Percentiles rank a stretch among this genome's conserved stretches.
phyloP scores from a whole-genome alignment of 2,329 filamentous ascomycete genomes.

The Hysterium pulicare region DNA sequence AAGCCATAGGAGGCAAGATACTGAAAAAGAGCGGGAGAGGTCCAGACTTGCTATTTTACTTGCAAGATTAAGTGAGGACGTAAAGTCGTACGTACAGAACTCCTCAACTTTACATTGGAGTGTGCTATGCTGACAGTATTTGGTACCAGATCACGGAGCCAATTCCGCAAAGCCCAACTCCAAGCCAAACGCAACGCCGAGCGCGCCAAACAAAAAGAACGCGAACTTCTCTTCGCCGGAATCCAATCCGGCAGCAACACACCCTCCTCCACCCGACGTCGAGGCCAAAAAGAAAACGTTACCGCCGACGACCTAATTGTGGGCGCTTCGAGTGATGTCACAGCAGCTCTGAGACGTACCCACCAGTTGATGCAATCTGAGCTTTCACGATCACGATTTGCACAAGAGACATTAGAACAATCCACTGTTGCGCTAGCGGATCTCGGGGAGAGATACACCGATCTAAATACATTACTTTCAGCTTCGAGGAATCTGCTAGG shows the following conservation, averaged over 20 bases:
- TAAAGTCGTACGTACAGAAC: conserved; percentile 63
- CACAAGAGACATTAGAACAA: conserved; percentile 81
- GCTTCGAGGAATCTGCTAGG: conserved; percentile 72
- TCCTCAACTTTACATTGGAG: conserved; percentile 41
- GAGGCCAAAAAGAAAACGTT: conserved; percentile 44
- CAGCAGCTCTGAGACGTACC: conserved; percentile 75
- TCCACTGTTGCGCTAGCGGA: conserved; percentile 78
- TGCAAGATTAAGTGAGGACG: conserved; percentile 64
- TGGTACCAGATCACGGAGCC: conserved; percentile 52
- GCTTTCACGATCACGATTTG: conserved; percentile 82
- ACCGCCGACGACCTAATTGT: conserved; percentile 71
- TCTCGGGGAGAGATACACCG: conserved; percentile 76
- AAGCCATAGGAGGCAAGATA: conserved; percentile 42
- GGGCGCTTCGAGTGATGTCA: conserved; percentile 78
- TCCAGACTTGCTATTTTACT: conserved; percentile 64
- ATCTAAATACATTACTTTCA: conserved; percentile 72
- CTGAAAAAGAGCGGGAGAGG: conserved; percentile 59
- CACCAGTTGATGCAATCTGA: conserved; percentile 84
- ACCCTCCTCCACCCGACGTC: conserved; percentile 33
- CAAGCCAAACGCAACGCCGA: conserved; percentile 72
- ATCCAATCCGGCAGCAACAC: conserved; percentile 48
- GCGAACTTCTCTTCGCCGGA: conserved; percentile 69
- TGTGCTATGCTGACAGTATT: conserved; percentile 41
- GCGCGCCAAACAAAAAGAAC: conserved; percentile 70
- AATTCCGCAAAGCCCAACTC: conserved; percentile 80